phyloP scores from a whole-genome alignment of 257 asterid species.

The Fraxinus anomala region DNA sequence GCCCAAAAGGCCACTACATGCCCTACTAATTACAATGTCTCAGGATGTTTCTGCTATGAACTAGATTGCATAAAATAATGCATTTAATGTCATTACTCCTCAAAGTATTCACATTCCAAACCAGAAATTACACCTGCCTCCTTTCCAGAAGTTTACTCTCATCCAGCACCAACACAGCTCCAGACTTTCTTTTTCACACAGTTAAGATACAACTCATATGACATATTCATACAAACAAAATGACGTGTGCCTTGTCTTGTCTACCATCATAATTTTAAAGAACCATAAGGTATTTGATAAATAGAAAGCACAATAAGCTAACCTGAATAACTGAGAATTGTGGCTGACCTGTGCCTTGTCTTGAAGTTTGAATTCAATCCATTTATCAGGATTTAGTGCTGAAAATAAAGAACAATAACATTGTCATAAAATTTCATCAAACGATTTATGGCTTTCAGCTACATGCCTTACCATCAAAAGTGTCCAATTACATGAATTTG shows the following conservation, averaged over 20 bases:
- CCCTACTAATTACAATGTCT: neutral
- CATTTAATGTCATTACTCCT: neutral
- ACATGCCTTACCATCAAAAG: neutral
- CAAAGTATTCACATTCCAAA: neutral
- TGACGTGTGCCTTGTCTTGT: neutral
- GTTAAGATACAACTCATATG: conserved; percentile 16
- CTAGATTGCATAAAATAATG: neutral
- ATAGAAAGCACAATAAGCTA: conserved; percentile 21
- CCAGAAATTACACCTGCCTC: conserved; percentile 18
- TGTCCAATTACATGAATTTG: neutral
- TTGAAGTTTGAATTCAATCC: conserved; percentile 88
- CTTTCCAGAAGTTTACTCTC: neutral
- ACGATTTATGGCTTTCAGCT: conserved; percentile 3
- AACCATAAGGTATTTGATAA: neutral
- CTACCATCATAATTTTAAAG: neutral
- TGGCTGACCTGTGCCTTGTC: conserved; percentile 90
- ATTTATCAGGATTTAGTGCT: conserved; percentile 86
- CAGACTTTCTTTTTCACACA: conserved; percentile 9
- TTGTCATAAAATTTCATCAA: conserved; percentile 17
- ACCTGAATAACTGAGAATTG: conserved; percentile 90
- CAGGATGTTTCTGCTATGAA: neutral
- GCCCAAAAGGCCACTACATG: neutral
- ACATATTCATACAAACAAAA: neutral
- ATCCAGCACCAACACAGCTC: neutral
- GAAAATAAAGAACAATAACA: conserved; percentile 34